Base-by-base conservation (phyloP, 2,329 filamentous ascomycete species). In the Zasmidium citrigriseum region DNA sequence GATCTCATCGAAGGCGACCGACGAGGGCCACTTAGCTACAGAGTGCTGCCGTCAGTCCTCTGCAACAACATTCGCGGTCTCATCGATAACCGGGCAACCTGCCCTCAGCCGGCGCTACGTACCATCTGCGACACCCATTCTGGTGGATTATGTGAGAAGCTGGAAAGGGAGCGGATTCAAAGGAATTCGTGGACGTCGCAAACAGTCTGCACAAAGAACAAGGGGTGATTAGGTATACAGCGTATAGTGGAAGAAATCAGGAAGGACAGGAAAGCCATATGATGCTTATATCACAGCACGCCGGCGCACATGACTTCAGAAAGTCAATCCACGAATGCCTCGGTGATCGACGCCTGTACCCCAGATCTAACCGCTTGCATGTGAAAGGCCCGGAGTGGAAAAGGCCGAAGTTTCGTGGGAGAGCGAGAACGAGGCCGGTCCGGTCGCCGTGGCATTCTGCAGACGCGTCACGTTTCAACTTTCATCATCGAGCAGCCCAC, bases 1-100 rank as follows among this genome's bases (percentile, higher is more conserved):
- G 82, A 99, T 97, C 71, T 82, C 83, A 74, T 99, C 95, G 77
- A 99, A 99, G 67, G 93, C 92, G 66, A 79, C 87, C 60, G 95
- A 98, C 72, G 93, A 86, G 65, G 95, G 93, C 79, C 96, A 97
- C 67, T 87, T 87, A 50, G 65, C 68, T 72, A 55, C 38, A 14
- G 21, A 46, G 11, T 4, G 23, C 25, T n/a, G 5, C 23, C 23
- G 27, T 58, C 46, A 57, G 57, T 29, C 20, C 27, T 22, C 38
- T 38, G 22, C 34, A 25, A 14, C 23, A 14, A 9, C 45, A 47
- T 22, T n/a, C 29, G 10, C 29, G 29, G 29, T 10, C 16, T 46
- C 20, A 9, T n/a, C 20, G 9, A 46, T 9, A 21, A 22, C 10
- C 14, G 10, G 11, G 20, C 20, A 16, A 22, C 18, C 4, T 47